Conservation (phyloP, 805 yeast species). For the Hanseniaspora jakobsenii region DNA sequence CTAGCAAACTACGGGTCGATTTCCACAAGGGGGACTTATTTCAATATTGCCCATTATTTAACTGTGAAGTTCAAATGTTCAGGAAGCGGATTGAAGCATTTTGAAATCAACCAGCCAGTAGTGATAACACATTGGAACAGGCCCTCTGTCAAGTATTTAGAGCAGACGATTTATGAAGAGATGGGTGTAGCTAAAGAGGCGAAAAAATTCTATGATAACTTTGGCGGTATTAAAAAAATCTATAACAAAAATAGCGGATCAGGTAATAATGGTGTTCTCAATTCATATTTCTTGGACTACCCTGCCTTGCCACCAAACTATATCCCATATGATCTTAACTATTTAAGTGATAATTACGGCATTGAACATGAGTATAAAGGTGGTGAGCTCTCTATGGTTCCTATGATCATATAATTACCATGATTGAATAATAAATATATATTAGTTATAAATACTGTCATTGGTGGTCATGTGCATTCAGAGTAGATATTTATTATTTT, state of each 20-base stretch:
- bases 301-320: constrained; percentile 30
- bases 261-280: no score
- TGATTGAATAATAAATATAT: neutral
- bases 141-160: constrained; percentile 36
- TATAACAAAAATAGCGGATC: constrained; percentile 18
- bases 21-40: constrained; percentile 40
- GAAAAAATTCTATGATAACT: constrained; percentile 26
- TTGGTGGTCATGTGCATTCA: no score
- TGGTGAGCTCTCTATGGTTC: constrained; percentile 7
- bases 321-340: constrained; percentile 19
- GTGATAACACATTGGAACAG: constrained; percentile 44
- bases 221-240: constrained; percentile 29
- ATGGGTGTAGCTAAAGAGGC: constrained; percentile 35
- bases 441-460: no score
- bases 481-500: no score
- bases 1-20: no score
- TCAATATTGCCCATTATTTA: constrained; percentile 39
- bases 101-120: constrained; percentile 40
- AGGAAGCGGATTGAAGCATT: no score
- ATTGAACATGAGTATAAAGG: constrained; percentile 10
- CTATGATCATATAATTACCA: neutral
- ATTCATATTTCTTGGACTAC: constrained; percentile 25
- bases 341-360: constrained; percentile 1
- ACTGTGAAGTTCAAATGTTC: constrained; percentile 37
- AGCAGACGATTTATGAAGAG: constrained; percentile 44